phyloP scores from a whole-genome alignment of 768 basidiomycete genomes.

The Suillus paluster region DNA sequence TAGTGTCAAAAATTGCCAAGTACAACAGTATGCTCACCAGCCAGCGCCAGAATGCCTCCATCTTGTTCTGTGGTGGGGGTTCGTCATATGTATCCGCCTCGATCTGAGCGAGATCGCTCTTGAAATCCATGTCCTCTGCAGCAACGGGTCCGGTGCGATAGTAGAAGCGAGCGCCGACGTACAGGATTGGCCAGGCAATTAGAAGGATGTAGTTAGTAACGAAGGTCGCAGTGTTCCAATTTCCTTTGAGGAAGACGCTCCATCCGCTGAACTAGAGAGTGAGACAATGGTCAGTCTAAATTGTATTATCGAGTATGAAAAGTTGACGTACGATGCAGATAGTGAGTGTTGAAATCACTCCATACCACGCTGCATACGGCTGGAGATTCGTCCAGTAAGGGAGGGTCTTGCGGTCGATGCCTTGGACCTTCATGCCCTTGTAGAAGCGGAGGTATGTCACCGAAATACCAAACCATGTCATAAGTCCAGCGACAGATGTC shows the following conservation, averaged over 20 bases:
- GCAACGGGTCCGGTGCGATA: slow-evolving; percentile 25
- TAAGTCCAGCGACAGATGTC: slow-evolving; percentile 68
- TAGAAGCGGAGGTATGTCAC: slow-evolving; percentile 85
- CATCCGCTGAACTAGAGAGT: slow-evolving; percentile 50
- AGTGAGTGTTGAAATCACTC: slow-evolving; percentile 38
- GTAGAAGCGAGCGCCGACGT: slow-evolving; percentile 58
- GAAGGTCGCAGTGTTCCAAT: slow-evolving; percentile 68
- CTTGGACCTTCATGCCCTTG: slow-evolving; percentile 80
- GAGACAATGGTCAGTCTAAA: slow-evolving; percentile 43
- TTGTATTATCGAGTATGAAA: background rate
- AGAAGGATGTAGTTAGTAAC: slow-evolving; percentile 84
- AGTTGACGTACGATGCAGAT: slow-evolving; percentile 62
- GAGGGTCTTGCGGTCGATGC: slow-evolving; percentile 68
- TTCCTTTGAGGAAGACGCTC: slow-evolving; percentile 53
- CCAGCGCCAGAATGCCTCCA: slow-evolving; percentile 79
- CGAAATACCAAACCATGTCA: slow-evolving; percentile 83
- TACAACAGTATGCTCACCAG: slow-evolving; percentile 53
- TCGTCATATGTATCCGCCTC: slow-evolving; percentile 75
- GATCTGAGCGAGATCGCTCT: slow-evolving; percentile 68
- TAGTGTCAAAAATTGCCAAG: background rate
- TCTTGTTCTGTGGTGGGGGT: slow-evolving; percentile 66
- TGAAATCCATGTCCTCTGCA: slow-evolving; percentile 84
- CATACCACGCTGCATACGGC: slow-evolving; percentile 73
- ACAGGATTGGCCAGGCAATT: slow-evolving; percentile 76
- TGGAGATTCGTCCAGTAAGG: slow-evolving; percentile 74